Base-by-base conservation (phyloP, 164 flowering plant genomes). In the Warburgia ugandensis region DNA sequence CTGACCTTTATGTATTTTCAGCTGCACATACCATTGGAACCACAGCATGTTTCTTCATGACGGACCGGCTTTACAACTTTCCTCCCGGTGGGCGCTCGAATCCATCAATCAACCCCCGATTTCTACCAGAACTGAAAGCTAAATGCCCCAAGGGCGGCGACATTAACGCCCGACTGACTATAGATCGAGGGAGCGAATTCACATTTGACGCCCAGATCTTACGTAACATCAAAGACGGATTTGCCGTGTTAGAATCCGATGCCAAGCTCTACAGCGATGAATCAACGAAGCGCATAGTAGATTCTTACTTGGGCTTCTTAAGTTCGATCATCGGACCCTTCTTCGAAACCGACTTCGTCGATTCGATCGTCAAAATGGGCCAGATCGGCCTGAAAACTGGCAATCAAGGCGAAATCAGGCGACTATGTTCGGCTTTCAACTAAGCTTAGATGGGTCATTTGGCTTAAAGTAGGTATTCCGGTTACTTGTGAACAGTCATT, bases 21-120 rank as follows among this genome's bases (percentile, higher is more conserved):
- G 96, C 74, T 49, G 96, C 92, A 45, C 96, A 86, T 45, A 79
- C 92, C 21, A 78, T 86, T 29, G 96, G 96, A 35, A 83, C 89
- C 23, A 78, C 96, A 3, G 92, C 96, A 28, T 86, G 96, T 61
- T 81, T 83, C 79, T 86, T 86, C 77, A 65, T 83, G 80, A 68
- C 62, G n/a, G 50, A 53, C 7, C 43, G 96, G 43, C 80, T 83
- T 8, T 86, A 86, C 80, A 52, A 68, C 48, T 86, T 79, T 54
- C 26, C 51, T 19, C 72, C 71, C 0, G 50, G 55, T 0, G 75
- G 68, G 0, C 79, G 77, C 26, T 64, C 92, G 1, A 92, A 81
- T 55, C 92, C 92, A 0, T 56, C 75, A 0, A 86, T 86, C 40
- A 71, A 75, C 55, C 80, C 83, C 0, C 17, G 13, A 0, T 71